Evolutionary conservation across 192 early-diverging fungal genomes (phyloP).

Genomic region (Gigaspora rosea): DNA sequence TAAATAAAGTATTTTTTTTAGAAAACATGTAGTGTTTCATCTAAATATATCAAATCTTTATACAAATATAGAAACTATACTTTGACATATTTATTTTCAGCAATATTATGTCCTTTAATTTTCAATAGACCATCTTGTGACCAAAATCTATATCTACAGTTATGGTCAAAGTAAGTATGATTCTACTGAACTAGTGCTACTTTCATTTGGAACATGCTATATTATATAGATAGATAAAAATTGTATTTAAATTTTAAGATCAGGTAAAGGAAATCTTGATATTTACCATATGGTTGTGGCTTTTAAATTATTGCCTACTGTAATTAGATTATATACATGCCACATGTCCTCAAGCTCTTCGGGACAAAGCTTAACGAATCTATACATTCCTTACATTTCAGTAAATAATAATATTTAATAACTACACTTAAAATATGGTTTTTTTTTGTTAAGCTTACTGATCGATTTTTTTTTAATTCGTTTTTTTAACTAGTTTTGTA

Average conservation of each 20-base stretch:
- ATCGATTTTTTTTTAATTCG: slow-evolving; percentile 71
- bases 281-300: too few species aligned
- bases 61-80: too few species aligned
- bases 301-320: too few species aligned
- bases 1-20: slow-evolving; percentile 54
- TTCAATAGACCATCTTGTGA: slow-evolving; percentile 77
- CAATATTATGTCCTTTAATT: slow-evolving; percentile 84
- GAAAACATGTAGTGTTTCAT: slow-evolving; percentile 35
- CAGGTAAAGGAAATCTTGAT: too few species aligned
- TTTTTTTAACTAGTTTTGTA: slow-evolving; percentile 52
- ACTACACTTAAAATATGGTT: too few species aligned
- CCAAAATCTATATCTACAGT: slow-evolving; percentile 91
- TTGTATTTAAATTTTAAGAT: too few species aligned
- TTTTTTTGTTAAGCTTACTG: slow-evolving; percentile 32
- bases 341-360: slow-evolving; percentile 98
- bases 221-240: too few species aligned
- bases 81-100: too few species aligned
- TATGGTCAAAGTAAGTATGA: slow-evolving; percentile 85
- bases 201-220: slow-evolving; percentile 88
- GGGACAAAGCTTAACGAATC: slow-evolving; percentile 78
- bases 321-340: too few species aligned
- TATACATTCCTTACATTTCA: slow-evolving; percentile 52
- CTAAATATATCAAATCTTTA: slow-evolving; percentile 1
- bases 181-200: slow-evolving; percentile 82
- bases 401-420: background rate